These are phyloP conservation scores for Colletotrichum sp. DNA, from an alignment of 2,329 filamentous ascomycete species.

Conservation along the genomic window DNA sequence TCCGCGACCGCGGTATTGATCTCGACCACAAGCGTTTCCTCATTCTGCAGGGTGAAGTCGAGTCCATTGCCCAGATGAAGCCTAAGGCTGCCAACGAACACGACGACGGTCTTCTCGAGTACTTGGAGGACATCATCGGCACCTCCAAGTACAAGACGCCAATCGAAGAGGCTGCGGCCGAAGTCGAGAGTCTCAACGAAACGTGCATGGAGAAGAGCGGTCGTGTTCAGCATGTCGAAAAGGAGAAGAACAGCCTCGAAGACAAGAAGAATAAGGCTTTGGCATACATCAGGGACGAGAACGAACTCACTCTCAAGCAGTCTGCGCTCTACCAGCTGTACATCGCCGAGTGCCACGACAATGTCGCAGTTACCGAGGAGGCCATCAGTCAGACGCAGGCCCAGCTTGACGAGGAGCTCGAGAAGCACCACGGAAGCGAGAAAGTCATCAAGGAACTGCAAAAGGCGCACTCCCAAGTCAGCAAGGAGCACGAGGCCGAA, in stretches of 20 bases:
- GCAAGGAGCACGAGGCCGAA: conserved; percentile 81
- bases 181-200: conserved; percentile 93
- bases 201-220: conserved; percentile 94
- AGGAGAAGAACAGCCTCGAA: conserved; percentile 90
- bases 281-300: conserved; percentile 88
- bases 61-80: conserved; percentile 99
- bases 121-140: conserved; percentile 97
- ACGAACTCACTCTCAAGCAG: conserved; percentile 88
- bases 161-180: conserved; percentile 89
- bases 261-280: conserved; percentile 97
- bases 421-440: conserved; percentile 90
- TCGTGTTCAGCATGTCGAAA: conserved; percentile 96
- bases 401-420: conserved; percentile 83
- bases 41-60: conserved; percentile 96
- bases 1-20: conserved; percentile 89
- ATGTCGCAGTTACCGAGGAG: conserved; percentile 86
- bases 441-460: conserved; percentile 89
- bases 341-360: conserved; percentile 86
- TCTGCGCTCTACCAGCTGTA: conserved; percentile 93
- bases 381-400: conserved; percentile 90
- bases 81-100: conserved; percentile 94
- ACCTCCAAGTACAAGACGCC: conserved; percentile 98
- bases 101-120: conserved; percentile 94
- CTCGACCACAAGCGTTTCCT: conserved; percentile 98
- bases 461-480: conserved; percentile 81